Conservation (phyloP, 2,329 filamentous ascomycete genomes). For the Rutstroemia sp. region DNA sequence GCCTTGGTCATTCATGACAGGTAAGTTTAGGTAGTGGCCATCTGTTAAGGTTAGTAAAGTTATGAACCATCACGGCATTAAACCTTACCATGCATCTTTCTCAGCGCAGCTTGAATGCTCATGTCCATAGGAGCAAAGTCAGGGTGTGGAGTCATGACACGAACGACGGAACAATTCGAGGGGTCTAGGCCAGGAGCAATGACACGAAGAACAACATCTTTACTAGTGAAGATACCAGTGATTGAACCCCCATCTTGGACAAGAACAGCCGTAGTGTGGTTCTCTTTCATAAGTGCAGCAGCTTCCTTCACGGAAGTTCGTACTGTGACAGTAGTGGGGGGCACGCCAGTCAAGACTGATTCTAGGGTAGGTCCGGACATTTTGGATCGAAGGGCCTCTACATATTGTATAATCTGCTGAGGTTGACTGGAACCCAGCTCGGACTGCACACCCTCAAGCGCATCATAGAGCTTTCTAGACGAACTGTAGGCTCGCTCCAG, state of each 20-base stretch:
- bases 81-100: conserved; percentile 95
- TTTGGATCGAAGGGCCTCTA: conserved; percentile 87
- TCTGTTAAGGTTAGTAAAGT: conserved; percentile 46
- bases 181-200: conserved; percentile 96
- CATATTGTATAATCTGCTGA: conserved; percentile 98
- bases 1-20: conserved; percentile 94
- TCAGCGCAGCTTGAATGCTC: conserved; percentile 94
- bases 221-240: conserved; percentile 98
- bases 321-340: conserved; percentile 91
- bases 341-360: conserved; percentile 83
- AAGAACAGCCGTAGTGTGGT: conserved; percentile 92
- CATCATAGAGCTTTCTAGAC: conserved; percentile 96
- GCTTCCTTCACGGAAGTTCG: conserved; percentile 95
- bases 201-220: conserved; percentile 95
- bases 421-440: conserved; percentile 93
- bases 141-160: conserved; percentile 98
- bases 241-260: conserved; percentile 96
- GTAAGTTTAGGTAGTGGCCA: conserved; percentile 95
- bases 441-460: conserved; percentile 93
- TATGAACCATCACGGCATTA: background rate
- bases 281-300: conserved; percentile 94
- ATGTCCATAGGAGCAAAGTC: conserved; percentile 98
- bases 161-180: conserved; percentile 89
- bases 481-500: conserved; percentile 95
- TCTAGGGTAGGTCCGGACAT: conserved; percentile 98